Evolutionary conservation across 2,329 filamentous ascomycete species (phyloP).

Genomic region (Elsinoe australis): DNA sequence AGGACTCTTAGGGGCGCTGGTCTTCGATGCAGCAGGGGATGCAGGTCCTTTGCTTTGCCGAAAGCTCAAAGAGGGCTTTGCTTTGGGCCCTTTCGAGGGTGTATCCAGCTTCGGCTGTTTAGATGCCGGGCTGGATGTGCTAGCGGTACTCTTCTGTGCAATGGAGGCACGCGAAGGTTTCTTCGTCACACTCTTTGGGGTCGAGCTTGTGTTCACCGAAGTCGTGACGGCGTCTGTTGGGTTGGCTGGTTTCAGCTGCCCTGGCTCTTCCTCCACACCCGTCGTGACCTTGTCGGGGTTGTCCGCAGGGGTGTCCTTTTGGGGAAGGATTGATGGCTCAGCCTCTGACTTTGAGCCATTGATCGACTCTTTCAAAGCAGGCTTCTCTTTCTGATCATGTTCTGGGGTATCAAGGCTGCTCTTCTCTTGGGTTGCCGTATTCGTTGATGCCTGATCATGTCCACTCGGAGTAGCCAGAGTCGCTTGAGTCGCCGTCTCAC

Average conservation of each 20-base stretch:
- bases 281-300: constrained; percentile 41
- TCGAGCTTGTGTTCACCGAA: constrained; percentile 20
- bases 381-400: too few relatives aligned
- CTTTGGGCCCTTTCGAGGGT: constrained; percentile 17
- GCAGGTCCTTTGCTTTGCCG: constrained; percentile 16
- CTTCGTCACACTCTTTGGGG: constrained; percentile 19
- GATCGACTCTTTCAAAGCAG: too few relatives aligned
- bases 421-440: constrained; percentile 20
- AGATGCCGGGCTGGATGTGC: constrained; percentile 18
- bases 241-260: constrained; percentile 22
- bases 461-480: too few relatives aligned
- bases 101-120: constrained; percentile 5
- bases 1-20: constrained; percentile 12
- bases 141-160: constrained; percentile 17
- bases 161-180: constrained; percentile 16
- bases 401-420: too few relatives aligned
- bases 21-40: constrained; percentile 24
- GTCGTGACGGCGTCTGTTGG: constrained; percentile 19
- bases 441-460: constrained; percentile 20
- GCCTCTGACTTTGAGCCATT: constrained; percentile 17
- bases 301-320: constrained; percentile 27
- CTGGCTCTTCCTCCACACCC: constrained; percentile 36
- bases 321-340: constrained; percentile 16
- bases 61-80: constrained; percentile 18
- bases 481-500: too few relatives aligned